Evolutionary conservation across 495 filamentous ascomycete species (phyloP), one percentile per base, ranked within the genome.

Genomic region (Physcia stellaris): DNA sequence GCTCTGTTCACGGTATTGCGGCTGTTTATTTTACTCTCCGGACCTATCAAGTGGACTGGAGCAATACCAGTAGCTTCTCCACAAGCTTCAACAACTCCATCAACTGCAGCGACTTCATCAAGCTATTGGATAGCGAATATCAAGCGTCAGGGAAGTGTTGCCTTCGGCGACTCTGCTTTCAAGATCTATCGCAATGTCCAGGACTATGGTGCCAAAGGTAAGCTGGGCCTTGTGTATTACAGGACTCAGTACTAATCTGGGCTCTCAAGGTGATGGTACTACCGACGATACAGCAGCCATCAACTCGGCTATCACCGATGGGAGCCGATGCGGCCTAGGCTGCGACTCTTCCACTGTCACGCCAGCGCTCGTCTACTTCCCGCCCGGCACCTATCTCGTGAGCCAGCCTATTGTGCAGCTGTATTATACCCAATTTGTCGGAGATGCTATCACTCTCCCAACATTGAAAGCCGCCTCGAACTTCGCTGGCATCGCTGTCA

Each of bases 251-350:
- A 43, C n/a, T 43, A 2, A 50, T 39, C 15, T n/a, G 24, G 24
- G 17, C 35, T 35, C 40, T 24, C 39, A 43, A 67, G 79, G 79
- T 54, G 81, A 90, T 41, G 86, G 86, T 19, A 56, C 65, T 1
- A 84, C 80, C 4, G 86, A 95, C 56, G 86, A 94, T 52, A 88
- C 84, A 2, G 77, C 55, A 13, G 85, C 86, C n/a, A 90, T 94
- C 67, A 93, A 94, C 61, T 58, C 66, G 41, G 87, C 87, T 22
- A 84, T 94, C 43, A 62, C 72, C 7, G 73, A 76, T 32, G 83
- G 84, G 18, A 66, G 68, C 39, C 83, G 87, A 15, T 94, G 87
- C 51, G 82, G 76, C 29, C 52, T 66, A 47, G 70, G 74, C 36
- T 95, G 87, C 54, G 79, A 86, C 42, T 92, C 84, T 6, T 70